Evolutionary conservation across 306 rosid species (phyloP).

Genomic region (Medicago lupulina): DNA sequence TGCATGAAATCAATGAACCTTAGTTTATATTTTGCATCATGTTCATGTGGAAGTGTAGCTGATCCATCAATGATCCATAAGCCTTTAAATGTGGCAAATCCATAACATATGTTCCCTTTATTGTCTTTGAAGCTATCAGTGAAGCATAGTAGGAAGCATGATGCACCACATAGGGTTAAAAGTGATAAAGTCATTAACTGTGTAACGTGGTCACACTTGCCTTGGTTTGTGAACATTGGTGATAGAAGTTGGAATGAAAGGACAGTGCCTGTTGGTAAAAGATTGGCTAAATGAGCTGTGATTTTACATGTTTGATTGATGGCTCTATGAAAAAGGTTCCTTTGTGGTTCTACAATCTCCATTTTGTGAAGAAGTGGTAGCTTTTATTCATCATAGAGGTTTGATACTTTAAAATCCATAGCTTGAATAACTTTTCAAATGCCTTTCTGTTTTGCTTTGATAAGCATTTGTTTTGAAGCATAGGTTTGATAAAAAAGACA

Average conservation of each 20-base stretch:
- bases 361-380: conserved; percentile 55
- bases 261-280: conserved; percentile 77
- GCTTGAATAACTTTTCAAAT: not conserved
- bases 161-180: conserved; percentile 53
- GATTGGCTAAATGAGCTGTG: conserved; percentile 83
- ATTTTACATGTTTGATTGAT: conserved; percentile 72
- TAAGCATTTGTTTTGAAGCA: conserved; percentile 34
- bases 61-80: conserved; percentile 76
- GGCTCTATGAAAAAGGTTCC: conserved; percentile 59
- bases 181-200: conserved; percentile 53
- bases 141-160: conserved; percentile 68
- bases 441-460: conserved; percentile 16
- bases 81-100: conserved; percentile 68
- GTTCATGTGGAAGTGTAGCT: conserved; percentile 37
- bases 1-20: conserved; percentile 60
- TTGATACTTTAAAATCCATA: conserved; percentile 59
- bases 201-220: conserved; percentile 54
- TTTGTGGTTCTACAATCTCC: conserved; percentile 40
- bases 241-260: conserved; percentile 81
- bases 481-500: conserved; percentile 21
- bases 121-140: conserved; percentile 71
- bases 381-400: conserved; percentile 37
- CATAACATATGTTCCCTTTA: conserved; percentile 66
- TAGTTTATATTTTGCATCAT: conserved; percentile 49
- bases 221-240: conserved; percentile 71